Conservation (phyloP, 306 rosid genomes). For the Prunus mongolica region DNA sequence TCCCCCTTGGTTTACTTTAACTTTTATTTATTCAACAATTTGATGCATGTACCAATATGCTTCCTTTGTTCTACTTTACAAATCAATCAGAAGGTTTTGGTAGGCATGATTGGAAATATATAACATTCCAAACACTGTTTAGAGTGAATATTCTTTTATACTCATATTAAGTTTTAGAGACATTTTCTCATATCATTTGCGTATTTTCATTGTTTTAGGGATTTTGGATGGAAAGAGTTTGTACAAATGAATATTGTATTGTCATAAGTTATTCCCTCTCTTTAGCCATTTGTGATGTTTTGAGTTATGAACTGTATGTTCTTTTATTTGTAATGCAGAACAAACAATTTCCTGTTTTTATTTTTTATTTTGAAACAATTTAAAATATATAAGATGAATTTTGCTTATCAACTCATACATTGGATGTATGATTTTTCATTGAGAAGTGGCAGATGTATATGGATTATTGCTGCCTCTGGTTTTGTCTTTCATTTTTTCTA, state of each 20-base stretch:
- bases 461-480: not conserved
- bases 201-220: not conserved
- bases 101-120: not conserved
- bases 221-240: not conserved
- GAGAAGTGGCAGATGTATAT: not conserved
- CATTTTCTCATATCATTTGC: not conserved
- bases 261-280: too few relatives aligned
- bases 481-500: too few relatives aligned
- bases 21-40: not conserved
- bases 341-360: too few relatives aligned
- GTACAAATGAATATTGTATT: too few relatives aligned
- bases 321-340: too few relatives aligned
- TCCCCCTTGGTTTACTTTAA: slow-evolving; percentile 5
- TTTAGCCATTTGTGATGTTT: too few relatives aligned
- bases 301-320: too few relatives aligned
- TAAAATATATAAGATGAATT: too few relatives aligned
- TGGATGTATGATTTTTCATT: not conserved
- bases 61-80: not conserved
- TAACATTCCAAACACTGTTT: not conserved
- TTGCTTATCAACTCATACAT: too few relatives aligned
- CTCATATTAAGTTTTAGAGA: too few relatives aligned
- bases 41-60: not conserved
- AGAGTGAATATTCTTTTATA: not conserved
- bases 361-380: too few relatives aligned
- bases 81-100: not conserved